These are phyloP conservation scores for Drosera spatulata DNA, from an alignment of 179 eudicot genomes.

Conservation along the genomic window DNA sequence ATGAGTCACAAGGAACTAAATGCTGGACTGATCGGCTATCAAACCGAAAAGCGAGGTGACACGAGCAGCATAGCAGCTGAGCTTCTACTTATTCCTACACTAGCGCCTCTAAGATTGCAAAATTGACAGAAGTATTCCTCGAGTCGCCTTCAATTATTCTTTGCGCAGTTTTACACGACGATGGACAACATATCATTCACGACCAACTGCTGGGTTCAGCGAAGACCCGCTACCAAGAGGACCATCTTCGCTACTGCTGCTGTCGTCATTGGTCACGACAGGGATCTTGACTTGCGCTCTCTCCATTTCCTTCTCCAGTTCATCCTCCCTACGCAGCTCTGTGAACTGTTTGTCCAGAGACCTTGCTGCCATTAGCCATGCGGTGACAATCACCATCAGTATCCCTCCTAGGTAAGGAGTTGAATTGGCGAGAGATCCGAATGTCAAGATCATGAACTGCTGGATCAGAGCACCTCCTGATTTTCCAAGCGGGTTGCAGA, in stretches of 20 bases:
- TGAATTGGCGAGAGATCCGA: conserved; percentile 94
- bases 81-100: no score
- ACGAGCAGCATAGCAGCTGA: no score
- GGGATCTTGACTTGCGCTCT: conserved; percentile 36
- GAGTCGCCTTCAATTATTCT: not conserved
- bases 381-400: conserved; percentile 64
- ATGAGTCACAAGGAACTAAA: no score
- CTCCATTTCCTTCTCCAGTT: no score
- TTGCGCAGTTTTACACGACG: conserved; percentile 31
- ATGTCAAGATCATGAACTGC: conserved; percentile 94
- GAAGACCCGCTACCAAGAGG: conserved; percentile 12
- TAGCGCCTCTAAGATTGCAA: no score
- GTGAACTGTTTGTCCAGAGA: conserved; percentile 2
- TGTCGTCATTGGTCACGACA: conserved; percentile 33
- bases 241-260: not conserved
- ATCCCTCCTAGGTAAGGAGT: conserved; percentile 95
- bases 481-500: conserved; percentile 97
- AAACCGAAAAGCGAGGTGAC: no score
- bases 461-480: conserved; percentile 97
- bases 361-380: conserved; percentile 87
- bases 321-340: no score
- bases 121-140: no score
- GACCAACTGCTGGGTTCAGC: conserved; percentile 5
- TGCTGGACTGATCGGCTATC: no score
- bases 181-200: conserved; percentile 8